Base-by-base conservation (phyloP, 2,329 filamentous ascomycete species). In the Simplicillium aogashimaense region DNA sequence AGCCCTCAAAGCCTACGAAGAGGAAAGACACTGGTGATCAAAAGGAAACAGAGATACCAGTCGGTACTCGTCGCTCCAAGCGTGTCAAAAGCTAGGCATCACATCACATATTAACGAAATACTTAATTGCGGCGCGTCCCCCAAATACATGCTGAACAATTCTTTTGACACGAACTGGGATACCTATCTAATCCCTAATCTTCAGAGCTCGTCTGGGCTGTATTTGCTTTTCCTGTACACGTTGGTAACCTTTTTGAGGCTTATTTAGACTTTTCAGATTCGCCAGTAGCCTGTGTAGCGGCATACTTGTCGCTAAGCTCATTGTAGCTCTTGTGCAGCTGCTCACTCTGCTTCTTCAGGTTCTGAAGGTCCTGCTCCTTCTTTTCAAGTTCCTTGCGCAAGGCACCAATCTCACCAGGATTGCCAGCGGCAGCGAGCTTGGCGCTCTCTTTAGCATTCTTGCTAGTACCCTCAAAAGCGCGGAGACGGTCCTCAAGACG, bases 401-500 rank as follows among this genome's bases (percentile, higher is more conserved):
- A 74, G 43, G 66, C 63, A 40, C 74, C 76, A 47, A 95, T 76
- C 68, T 94, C 83, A 45, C 81, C 86, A 44, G 83, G 72, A 55
- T 83, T 78, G 44, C 86, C 86, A 40, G 81, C 78, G 41, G 78
- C 71, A 45, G 78, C 78, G 40, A 92, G 70, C 66, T 86, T 85
- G 52, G 78, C 76, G 46, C 76, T 74, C 56, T 86, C 72, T 70
- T 87, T 86, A 47, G 68, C 64, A 56, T 69, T 64, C 53, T 65
- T 61, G 51, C 69, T 60, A 44, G 55, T 62, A 30, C 70, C 56
- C 71, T 94, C 86, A 61, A 86, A 82, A 48, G 76, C 69, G 74
- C 87, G 89, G 59, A 95, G 69, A 69, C 86, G 86, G 66, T 95
- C 87, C 71, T 98, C 90, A 40, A 98, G 83, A 47, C 86, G 71